Percentiles rank a stretch among this genome's conserved stretches.
Conservation (phyloP, 78 protist species). For the Dictyostelium firmibasis region DNA sequence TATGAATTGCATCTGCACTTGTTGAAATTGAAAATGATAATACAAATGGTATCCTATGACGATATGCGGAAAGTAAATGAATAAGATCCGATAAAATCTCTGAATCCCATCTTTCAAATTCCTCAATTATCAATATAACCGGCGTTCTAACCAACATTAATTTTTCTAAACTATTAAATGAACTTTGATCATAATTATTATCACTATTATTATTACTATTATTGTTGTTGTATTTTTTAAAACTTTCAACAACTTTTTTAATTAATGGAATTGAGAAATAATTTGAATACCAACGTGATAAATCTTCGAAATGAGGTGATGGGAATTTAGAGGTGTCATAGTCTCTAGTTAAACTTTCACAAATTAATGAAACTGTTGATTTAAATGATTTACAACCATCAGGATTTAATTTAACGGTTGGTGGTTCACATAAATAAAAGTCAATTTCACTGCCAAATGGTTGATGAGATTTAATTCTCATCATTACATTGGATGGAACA, state of each 20-base stretch:
- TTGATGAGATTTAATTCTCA: background rate
- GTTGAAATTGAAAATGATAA: constrained; percentile 39
- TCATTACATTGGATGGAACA: background rate
- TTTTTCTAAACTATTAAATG: background rate
- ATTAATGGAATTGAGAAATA: background rate
- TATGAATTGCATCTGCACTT: constrained; percentile 7
- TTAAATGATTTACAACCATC: constrained; percentile 1
- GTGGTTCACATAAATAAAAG: background rate
- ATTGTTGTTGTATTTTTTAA: background rate
- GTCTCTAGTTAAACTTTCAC: background rate
- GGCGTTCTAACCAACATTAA: constrained; percentile 11
- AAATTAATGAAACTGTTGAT: background rate
- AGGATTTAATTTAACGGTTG: background rate
- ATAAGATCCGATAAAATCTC: constrained; percentile 8
- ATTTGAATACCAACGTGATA: background rate
- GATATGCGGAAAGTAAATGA: background rate
- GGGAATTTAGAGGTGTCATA: background rate
- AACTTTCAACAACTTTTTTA: background rate
- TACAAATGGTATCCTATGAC: constrained; percentile 36
- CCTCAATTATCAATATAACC: background rate
- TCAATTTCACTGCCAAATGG: background rate
- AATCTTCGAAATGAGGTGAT: background rate
- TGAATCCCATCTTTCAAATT: constrained; percentile 35
- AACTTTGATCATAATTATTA: background rate
- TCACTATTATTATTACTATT: background rate